Evolutionary conservation across 495 filamentous ascomycete species (phyloP).

Genomic region (Bryoglossum gracile): DNA sequence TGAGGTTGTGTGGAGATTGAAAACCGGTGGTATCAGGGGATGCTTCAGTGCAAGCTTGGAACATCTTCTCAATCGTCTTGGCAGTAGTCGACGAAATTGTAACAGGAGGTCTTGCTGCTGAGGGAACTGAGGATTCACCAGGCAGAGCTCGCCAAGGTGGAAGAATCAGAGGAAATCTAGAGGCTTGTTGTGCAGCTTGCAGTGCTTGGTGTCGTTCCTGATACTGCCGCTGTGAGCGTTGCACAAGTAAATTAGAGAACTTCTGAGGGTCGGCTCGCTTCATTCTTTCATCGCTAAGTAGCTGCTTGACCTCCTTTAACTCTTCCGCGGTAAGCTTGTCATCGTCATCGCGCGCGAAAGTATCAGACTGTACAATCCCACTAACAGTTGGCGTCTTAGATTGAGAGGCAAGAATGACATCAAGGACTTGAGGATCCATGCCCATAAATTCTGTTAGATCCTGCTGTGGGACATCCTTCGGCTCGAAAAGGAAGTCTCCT

Average conservation of each 20-base stretch:
- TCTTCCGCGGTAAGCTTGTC: conserved; percentile 53
- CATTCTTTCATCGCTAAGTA: conserved; percentile 37
- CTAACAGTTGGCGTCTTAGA: conserved; percentile 36
- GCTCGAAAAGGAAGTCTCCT: conserved; percentile 50
- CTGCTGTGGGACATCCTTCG: conserved; percentile 42
- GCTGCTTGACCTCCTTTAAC: conserved; percentile 35
- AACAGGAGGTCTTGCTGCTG: too few relatives aligned
- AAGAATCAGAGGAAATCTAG: too few relatives aligned
- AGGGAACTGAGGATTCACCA: too few relatives aligned
- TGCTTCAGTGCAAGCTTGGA: too few relatives aligned
- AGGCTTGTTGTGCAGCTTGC: too few relatives aligned
- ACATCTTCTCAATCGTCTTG: too few relatives aligned
- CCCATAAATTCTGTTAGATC: conserved; percentile 46
- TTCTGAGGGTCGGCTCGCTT: conserved; percentile 38
- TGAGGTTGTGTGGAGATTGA: too few relatives aligned
- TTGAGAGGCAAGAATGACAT: conserved; percentile 48
- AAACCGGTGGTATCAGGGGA: too few relatives aligned
- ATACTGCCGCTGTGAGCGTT: neutral
- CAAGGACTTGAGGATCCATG: conserved; percentile 63
- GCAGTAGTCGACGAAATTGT: too few relatives aligned
- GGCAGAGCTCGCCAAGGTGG: too few relatives aligned
- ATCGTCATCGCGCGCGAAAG: conserved; percentile 49
- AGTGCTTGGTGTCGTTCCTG: too few relatives aligned
- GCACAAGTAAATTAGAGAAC: conserved; percentile 19
- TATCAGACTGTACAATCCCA: conserved; percentile 48